Conservation (phyloP, 768 basidiomycete genomes). For the Trametes meyenii region DNA sequence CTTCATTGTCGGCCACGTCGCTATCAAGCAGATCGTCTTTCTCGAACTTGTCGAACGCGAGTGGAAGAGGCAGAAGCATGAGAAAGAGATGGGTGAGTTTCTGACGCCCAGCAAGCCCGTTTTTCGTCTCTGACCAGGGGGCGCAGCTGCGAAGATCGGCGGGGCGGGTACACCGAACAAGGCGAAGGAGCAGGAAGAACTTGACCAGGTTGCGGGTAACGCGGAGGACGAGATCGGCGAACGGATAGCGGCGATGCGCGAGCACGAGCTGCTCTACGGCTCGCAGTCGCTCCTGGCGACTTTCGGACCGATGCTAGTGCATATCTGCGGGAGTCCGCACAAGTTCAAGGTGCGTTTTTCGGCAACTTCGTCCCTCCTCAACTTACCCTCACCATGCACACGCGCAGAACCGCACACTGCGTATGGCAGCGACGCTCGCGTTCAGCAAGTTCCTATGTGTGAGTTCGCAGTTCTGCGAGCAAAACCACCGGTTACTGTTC, state of each 20-base stretch:
- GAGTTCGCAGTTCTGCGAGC: slow-evolving; percentile 91
- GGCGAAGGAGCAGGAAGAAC: slow-evolving; percentile 73
- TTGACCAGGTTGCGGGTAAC: slow-evolving; percentile 96
- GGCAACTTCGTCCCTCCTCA: not conserved
- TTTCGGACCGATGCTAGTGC: slow-evolving; percentile 89
- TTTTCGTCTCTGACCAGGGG: not conserved
- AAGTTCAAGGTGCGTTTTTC: slow-evolving; percentile 72
- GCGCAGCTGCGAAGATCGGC: slow-evolving; percentile 62
- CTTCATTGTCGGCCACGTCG: slow-evolving; percentile 94
- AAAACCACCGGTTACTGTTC: slow-evolving; percentile 86
- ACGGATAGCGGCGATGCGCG: slow-evolving; percentile 78
- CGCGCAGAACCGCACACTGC: slow-evolving; percentile 77
- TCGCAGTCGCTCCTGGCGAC: slow-evolving; percentile 76
- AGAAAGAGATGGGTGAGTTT: slow-evolving; percentile 73
- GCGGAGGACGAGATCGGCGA: slow-evolving; percentile 99
- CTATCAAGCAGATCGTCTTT: slow-evolving; percentile 97
- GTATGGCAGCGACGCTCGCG: slow-evolving; percentile 83
- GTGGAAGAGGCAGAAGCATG: slow-evolving; percentile 95
- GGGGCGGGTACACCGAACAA: slow-evolving; percentile 40
- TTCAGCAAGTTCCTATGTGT: slow-evolving; percentile 98
- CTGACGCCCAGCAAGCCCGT: too few species aligned
- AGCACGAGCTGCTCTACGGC: slow-evolving; percentile 87
- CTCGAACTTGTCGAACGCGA: slow-evolving; percentile 95
- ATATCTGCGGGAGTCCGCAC: slow-evolving; percentile 88
- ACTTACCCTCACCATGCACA: not conserved